Evolutionary conservation across 495 filamentous ascomycete species (phyloP).

Genomic region (Bryoglossum gracile): DNA sequence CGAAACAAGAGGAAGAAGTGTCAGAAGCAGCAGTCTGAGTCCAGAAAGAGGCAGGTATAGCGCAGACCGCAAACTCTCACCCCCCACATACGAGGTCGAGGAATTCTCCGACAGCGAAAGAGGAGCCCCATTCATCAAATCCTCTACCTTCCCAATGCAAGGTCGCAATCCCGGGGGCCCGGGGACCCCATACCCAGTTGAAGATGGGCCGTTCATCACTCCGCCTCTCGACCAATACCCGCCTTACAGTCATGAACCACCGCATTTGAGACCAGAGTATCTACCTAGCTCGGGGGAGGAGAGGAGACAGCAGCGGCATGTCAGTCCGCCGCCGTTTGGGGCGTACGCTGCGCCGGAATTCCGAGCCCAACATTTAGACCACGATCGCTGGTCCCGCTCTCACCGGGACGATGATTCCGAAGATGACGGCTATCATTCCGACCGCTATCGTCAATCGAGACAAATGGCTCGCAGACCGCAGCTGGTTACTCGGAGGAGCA

Average conservation of each 20-base stretch:
- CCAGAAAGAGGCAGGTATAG: no score
- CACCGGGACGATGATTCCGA: background rate
- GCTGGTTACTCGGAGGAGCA: slow-evolving; percentile 10
- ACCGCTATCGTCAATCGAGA: background rate
- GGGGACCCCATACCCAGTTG: background rate
- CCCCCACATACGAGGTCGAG: background rate
- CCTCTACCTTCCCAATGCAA: no score
- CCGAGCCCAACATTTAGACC: background rate
- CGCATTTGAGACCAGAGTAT: slow-evolving; percentile 9
- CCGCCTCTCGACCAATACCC: no score
- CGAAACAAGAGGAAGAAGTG: background rate
- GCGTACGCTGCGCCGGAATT: background rate
- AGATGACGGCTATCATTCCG: slow-evolving; percentile 6
- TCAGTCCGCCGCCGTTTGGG: background rate
- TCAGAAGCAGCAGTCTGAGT: no score
- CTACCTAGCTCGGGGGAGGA: background rate
- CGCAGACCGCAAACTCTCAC: no score
- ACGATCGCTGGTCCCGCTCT: no score
- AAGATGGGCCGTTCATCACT: slow-evolving; percentile 2
- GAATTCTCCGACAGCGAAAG: no score
- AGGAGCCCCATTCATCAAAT: no score
- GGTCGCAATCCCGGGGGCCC: no score
- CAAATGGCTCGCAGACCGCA: slow-evolving; percentile 1
- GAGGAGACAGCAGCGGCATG: background rate
- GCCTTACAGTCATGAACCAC: slow-evolving; percentile 12